These are phyloP conservation scores for Alternaria solani DNA, from an alignment of 2,329 filamentous ascomycete species.

Conservation along the genomic window DNA sequence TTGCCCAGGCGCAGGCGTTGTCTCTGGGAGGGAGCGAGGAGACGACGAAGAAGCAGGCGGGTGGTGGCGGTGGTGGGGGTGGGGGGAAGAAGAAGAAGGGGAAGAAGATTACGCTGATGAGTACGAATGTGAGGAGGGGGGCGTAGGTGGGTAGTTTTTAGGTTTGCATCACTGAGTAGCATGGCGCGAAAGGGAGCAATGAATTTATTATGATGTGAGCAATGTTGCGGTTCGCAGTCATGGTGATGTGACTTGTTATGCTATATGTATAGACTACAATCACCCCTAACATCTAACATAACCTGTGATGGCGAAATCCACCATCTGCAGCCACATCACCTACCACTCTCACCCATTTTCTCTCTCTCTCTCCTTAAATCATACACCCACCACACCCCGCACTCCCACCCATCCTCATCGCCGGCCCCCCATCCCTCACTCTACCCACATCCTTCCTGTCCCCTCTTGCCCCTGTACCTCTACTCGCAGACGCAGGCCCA, in stretches of 20 bases:
- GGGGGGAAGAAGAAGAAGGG: slow-evolving; percentile 69
- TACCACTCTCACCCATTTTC: no score
- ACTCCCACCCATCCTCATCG: slow-evolving; percentile 38
- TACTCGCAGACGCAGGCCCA: slow-evolving; percentile 23
- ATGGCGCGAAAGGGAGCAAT: slow-evolving; percentile 35
- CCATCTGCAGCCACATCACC: no score
- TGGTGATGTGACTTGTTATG: no score
- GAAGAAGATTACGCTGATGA: slow-evolving; percentile 75
- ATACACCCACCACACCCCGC: slow-evolving; percentile 44
- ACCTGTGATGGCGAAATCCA: not conserved
- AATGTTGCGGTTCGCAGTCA: not conserved
- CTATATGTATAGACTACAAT: not conserved
- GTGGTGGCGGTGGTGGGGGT: no score
- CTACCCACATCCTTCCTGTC: slow-evolving; percentile 31
- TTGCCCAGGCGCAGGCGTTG: slow-evolving; percentile 59
- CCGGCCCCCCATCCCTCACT: slow-evolving; percentile 38
- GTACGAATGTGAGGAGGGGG: slow-evolving; percentile 67
- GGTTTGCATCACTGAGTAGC: slow-evolving; percentile 35
- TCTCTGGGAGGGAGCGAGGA: slow-evolving; percentile 43
- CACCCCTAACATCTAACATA: not conserved
- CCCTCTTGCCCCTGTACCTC: slow-evolving; percentile 15
- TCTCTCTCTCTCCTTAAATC: no score
- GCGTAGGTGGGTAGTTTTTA: slow-evolving; percentile 45
- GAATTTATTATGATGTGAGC: slow-evolving; percentile 8
- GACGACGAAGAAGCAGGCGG: slow-evolving; percentile 42